Base-by-base conservation (phyloP, 1,284 basidiomycete genomes). In the Cryptococcus sp. region DNA sequence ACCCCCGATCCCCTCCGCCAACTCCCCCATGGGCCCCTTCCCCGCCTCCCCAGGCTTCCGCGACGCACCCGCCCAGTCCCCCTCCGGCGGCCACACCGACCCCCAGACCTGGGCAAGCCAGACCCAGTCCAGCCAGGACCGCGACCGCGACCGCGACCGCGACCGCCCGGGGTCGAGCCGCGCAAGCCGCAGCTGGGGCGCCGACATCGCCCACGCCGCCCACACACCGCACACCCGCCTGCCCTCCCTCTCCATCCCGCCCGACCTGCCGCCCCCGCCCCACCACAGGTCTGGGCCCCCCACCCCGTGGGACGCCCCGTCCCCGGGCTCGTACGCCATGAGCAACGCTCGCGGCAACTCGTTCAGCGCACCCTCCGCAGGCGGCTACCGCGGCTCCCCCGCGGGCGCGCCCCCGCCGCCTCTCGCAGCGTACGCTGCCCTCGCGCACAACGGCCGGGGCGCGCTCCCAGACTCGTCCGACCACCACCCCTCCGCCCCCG, bases 21-120 rank as follows among this genome's bases (percentile, higher is more conserved):
- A 56, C 11, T 61, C 59, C 21, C 59, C 59, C 6, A 38, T 57
- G 42, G 48, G 40, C 23, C 46, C 45, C 42, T 50, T 46, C 4
- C 52, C 46, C 18, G 55, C 52, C 18, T 56, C 54, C 23, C 59
- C 59, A n/a, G 48, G 35, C 37, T 61, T 52, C 38, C 35, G 59
- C 36, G 54, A 51, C 38, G 18, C 35, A 44, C 48, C 52, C n/a
- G 48, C 47, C 6, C 57, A 56, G 16, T 59, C 60, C 21, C 60
- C 60, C 16, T 50, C 51, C n/a, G 57, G 63, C 15, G 60, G 63
- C 23, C 55, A 58, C 35, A 62, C 63, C 2, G 63, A 64, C 52
- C 63, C 60, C 6, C 55, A 59, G 45, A 52, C 55, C 16, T 65
- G 64, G 64, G 54, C 49, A 16, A 44, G 45, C 7, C 52, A 52